Evolutionary conservation across 768 basidiomycete genomes (phyloP), one percentile per base, ranked within the genome.

Genomic region (Mrakia gelida): DNA sequence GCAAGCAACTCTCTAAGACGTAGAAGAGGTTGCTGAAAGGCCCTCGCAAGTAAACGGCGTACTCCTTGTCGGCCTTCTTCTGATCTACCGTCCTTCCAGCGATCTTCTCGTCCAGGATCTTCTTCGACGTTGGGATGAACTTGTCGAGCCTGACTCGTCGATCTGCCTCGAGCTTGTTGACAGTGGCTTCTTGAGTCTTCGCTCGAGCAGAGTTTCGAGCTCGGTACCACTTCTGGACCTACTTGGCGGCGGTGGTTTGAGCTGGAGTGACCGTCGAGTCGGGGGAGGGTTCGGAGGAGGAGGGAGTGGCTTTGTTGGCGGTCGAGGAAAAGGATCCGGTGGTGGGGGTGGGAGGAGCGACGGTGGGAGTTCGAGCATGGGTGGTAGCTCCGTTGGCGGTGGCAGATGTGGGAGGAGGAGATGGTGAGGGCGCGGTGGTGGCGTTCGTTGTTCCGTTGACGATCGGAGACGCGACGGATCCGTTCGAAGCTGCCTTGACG

Each of bases 21-120:
- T 62, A 32, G n/a, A 62, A 62, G 9, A 62, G n/a, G 61, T 62
- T n/a, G 61, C 61, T 30, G 61, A 62, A 62, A n/a, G 61, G 61
- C 30, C 61, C 61, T n/a, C n/a, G n/a, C 1, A 62, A n/a, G 11
- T 28, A 9, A 11, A 28, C 11, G 2, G 61, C 61, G 61, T 62
- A 62, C 61, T 28, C n/a, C 61, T 28, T n/a, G n/a, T 62, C 61
- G n/a, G 61, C 32, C 61, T 62, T 62, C 61, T 32, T 62, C 61
- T 62, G 61, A 11, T 62, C 61, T 9, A 2, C 7, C 61, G 61
- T 30, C 61, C 32, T 62, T 28, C 8, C 32, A 11, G 61, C 61
- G 18, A 52, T 52, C 61, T n/a, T 32, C n/a, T 32, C 61, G 3
- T 62, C 61, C 2, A 62, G n/a, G 9, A 62, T 62, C n/a, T 62